Evolutionary conservation across 2,329 filamentous ascomycete species (phyloP).

Genomic region (Lasiodiplodia theobromae): DNA sequence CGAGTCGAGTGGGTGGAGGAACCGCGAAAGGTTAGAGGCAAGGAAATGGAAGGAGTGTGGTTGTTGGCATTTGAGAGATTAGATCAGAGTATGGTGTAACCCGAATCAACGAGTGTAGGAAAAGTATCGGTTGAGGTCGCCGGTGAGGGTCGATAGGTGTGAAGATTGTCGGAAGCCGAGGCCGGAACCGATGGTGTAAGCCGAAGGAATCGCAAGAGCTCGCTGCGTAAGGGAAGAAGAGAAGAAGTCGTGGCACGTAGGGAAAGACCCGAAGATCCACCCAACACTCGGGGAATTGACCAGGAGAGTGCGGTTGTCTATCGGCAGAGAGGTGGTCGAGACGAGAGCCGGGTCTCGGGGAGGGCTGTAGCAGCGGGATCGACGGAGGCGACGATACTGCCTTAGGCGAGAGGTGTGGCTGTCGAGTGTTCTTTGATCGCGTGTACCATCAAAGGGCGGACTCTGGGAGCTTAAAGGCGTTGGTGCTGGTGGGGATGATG

Average conservation of each 20-base stretch:
- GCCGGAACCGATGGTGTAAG: conserved; percentile 30
- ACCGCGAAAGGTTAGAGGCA: conserved; percentile 40
- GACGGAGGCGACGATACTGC: conserved; percentile 26
- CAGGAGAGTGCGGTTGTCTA: conserved; percentile 11
- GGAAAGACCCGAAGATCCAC: conserved; percentile 23
- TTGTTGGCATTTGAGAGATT: conserved; percentile 52
- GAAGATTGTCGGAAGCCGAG: conserved; percentile 37
- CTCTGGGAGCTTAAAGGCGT: conserved; percentile 32
- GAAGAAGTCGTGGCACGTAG: conserved; percentile 49
- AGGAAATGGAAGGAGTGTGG: conserved; percentile 54
- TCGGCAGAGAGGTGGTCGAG: conserved; percentile 16
- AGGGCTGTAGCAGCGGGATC: conserved; percentile 25
- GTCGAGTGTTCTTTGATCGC: conserved; percentile 27
- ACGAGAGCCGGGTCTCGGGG: conserved; percentile 19
- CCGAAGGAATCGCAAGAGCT: conserved; percentile 36
- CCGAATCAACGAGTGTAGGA: conserved; percentile 49
- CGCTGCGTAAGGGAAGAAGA: conserved; percentile 43
- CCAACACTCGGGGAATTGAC: conserved; percentile 20
- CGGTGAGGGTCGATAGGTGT: conserved; percentile 13
- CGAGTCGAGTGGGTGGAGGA: conserved; percentile 21
- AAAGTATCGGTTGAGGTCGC: conserved; percentile 36
- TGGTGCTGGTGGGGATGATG: conserved; percentile 35
- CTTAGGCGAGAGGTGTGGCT: conserved; percentile 14
- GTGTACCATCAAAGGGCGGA: conserved; percentile 26
- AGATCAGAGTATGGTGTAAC: conserved; percentile 46